Evolutionary conservation across 306 rosid genomes (phyloP).

Genomic region (Trifolium subterraneum): DNA sequence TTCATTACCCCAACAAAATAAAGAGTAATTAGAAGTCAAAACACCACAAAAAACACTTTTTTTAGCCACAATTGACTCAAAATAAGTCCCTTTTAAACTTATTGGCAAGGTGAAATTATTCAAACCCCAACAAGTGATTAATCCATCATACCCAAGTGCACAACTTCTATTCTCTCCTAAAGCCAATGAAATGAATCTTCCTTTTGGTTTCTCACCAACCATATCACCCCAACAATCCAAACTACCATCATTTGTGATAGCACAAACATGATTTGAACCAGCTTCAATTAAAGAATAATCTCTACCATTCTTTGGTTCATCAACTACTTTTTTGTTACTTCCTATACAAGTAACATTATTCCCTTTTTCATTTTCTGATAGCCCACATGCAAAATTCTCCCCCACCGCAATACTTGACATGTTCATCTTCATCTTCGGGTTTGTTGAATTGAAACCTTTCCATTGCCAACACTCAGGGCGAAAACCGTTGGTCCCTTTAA

Average conservation of each 20-base stretch:
- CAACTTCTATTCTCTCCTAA: constrained; percentile 79
- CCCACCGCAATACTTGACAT: constrained; percentile 71
- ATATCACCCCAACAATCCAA: constrained; percentile 74
- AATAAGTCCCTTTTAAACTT: constrained; percentile 39
- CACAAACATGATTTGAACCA: constrained; percentile 73
- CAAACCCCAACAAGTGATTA: constrained; percentile 75
- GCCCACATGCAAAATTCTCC: constrained; percentile 67
- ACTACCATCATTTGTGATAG: constrained; percentile 40
- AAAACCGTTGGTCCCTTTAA: constrained; percentile 29
- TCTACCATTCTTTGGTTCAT: constrained; percentile 33
- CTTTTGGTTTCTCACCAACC: constrained; percentile 49
- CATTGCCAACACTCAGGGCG: constrained; percentile 78
- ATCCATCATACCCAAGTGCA: constrained; percentile 50
- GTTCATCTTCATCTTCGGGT: not conserved
- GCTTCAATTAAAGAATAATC: constrained; percentile 54
- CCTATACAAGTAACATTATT: constrained; percentile 51
- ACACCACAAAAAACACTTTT: constrained; percentile 73
- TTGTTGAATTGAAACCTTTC: constrained; percentile 36
- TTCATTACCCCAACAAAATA: constrained; percentile 77
- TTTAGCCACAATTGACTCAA: constrained; percentile 66
- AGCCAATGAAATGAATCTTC: constrained; percentile 64
- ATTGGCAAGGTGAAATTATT: constrained; percentile 62
- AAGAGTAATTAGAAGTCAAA: constrained; percentile 42
- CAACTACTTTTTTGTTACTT: constrained; percentile 37
- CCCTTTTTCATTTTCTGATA: constrained; percentile 32